Conservation (phyloP, 2,329 filamentous ascomycete genomes). For the Thelonectria olida region DNA sequence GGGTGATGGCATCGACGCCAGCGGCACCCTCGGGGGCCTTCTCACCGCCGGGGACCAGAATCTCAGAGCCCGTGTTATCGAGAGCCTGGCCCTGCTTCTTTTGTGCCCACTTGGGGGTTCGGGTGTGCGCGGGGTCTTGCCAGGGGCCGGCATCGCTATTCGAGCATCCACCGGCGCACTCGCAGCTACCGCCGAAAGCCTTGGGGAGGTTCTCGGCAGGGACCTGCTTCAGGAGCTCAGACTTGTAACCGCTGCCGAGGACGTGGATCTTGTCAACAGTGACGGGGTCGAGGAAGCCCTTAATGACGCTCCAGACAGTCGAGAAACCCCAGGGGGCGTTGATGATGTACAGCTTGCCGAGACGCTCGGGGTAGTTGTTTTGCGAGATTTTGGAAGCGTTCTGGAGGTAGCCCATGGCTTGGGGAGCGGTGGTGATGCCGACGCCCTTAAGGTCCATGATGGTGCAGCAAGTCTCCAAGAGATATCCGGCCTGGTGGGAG, state of each 20-base stretch:
- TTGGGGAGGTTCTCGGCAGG: slow-evolving; percentile 90
- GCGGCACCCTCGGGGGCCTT: slow-evolving; percentile 45
- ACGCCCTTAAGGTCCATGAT: slow-evolving; percentile 99
- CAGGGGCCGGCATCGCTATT: slow-evolving; percentile 93
- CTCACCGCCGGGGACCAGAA: slow-evolving; percentile 42
- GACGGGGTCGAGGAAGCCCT: slow-evolving; percentile 95
- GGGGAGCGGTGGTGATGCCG: slow-evolving; percentile 79
- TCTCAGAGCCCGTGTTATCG: slow-evolving; percentile 52
- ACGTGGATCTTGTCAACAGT: slow-evolving; percentile 97
- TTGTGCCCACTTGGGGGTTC: slow-evolving; percentile 71
- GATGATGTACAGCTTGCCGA: slow-evolving; percentile 97
- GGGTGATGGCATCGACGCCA: slow-evolving; percentile 46
- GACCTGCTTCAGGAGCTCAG: slow-evolving; percentile 84
- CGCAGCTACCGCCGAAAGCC: slow-evolving; percentile 84
- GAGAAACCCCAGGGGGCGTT: slow-evolving; percentile 98
- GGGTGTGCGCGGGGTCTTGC: slow-evolving; percentile 75
- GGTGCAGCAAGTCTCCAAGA: slow-evolving; percentile 97
- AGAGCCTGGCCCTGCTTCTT: slow-evolving; percentile 51
- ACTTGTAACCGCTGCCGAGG: slow-evolving; percentile 82
- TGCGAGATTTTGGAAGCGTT: slow-evolving; percentile 90
- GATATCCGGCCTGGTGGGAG: slow-evolving; percentile 87
- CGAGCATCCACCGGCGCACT: slow-evolving; percentile 83
- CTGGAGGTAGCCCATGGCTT: slow-evolving; percentile 88
- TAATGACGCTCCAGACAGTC: slow-evolving; percentile 84
- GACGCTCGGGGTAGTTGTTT: slow-evolving; percentile 98